Conservation (phyloP, 1,284 basidiomycete genomes). For the Papiliotrema fonsecae region DNA sequence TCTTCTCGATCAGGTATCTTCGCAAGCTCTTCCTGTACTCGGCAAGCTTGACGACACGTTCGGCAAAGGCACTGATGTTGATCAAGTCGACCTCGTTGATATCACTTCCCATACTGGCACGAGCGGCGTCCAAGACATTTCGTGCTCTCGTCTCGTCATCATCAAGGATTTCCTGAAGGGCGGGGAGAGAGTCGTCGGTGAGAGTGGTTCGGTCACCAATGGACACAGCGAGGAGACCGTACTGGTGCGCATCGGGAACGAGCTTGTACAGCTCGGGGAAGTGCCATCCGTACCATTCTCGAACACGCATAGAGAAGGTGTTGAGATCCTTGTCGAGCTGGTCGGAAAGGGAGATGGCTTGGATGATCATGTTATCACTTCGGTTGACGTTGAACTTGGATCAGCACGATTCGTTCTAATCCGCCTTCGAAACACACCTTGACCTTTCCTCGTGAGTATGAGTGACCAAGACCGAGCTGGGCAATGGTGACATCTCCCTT, state of each 20-base stretch:
- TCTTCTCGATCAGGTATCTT: slow-evolving; percentile 90
- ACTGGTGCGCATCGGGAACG: slow-evolving; percentile 92
- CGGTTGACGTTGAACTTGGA: slow-evolving; percentile 92
- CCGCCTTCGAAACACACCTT: slow-evolving; percentile 57
- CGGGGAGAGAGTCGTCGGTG: slow-evolving; percentile 65
- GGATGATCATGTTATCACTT: slow-evolving; percentile 99
- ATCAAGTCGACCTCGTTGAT: slow-evolving; percentile 92
- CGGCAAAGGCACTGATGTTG: slow-evolving; percentile 91
- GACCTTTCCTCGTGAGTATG: slow-evolving; percentile 95
- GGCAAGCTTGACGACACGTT: slow-evolving; percentile 83
- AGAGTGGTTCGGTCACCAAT: slow-evolving; percentile 75
- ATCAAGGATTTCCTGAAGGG: slow-evolving; percentile 75
- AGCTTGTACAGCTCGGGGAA: slow-evolving; percentile 96
- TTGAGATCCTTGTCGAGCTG: slow-evolving; percentile 99
- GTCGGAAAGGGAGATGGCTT: slow-evolving; percentile 96
- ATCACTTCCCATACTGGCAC: slow-evolving; percentile 91
- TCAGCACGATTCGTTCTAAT: too few species aligned
- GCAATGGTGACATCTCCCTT: slow-evolving; percentile 86
- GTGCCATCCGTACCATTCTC: slow-evolving; percentile 99
- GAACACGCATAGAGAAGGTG: slow-evolving; percentile 94
- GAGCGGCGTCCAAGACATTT: slow-evolving; percentile 90
- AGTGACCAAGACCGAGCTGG: slow-evolving; percentile 95
- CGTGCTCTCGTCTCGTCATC: slow-evolving; percentile 83
- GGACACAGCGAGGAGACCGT: slow-evolving; percentile 80
- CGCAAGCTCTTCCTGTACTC: slow-evolving; percentile 92